Conservation (phyloP, 495 filamentous ascomycete species). For the Cenococcum geophilum region DNA sequence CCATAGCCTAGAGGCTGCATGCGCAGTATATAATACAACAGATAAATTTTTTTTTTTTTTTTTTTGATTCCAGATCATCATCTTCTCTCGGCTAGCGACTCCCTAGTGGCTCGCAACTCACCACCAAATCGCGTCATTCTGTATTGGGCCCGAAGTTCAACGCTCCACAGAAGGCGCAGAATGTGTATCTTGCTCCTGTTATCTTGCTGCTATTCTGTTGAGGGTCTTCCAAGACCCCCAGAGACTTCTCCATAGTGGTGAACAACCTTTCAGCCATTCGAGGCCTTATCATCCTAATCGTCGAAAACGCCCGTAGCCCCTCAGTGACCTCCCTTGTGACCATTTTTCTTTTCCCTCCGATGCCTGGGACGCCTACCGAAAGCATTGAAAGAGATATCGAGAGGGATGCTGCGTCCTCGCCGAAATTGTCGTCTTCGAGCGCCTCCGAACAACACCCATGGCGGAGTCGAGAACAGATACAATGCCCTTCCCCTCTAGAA, state of each 20-base stretch:
- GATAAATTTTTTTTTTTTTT: too few relatives aligned
- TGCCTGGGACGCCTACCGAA: neutral
- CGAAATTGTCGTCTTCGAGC: constrained; percentile 14
- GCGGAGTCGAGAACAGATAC: constrained; percentile 12
- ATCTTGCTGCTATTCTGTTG: neutral
- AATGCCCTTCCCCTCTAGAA: neutral
- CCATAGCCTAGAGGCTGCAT: too few relatives aligned
- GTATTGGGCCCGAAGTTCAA: neutral
- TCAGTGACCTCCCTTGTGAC: neutral
- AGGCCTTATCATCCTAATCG: neutral
- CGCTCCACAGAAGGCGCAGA: neutral
- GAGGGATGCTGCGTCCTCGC: neutral
- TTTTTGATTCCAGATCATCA: neutral
- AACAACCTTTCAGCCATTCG: neutral
- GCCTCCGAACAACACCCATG: constrained; percentile 13
- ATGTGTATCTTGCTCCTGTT: neutral
- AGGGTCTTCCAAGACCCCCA: neutral
- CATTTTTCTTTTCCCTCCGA: constrained; percentile 1
- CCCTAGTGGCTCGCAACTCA: neutral
- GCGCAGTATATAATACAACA: too few relatives aligned
- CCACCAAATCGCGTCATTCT: neutral
- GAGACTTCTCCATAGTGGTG: too few relatives aligned
- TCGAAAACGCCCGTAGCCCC: neutral
- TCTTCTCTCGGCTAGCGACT: neutral
- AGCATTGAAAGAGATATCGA: neutral